phyloP scores from a whole-genome alignment of 1,139 yeast genomes.

The Saccharomycopsis hybrid region DNA sequence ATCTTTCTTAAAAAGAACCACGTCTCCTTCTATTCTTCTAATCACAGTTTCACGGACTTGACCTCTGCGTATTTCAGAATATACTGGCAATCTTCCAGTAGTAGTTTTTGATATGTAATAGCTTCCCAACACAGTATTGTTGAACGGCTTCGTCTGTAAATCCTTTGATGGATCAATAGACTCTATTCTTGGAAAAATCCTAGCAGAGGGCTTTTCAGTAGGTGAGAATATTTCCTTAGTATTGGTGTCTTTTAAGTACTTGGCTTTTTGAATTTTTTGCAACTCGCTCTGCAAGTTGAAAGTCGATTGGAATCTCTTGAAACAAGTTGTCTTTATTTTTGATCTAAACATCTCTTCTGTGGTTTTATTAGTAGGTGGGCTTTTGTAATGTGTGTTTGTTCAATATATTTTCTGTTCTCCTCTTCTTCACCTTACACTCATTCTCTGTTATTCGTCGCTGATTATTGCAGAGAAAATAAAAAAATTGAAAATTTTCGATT shows the following conservation, averaged over 20 bases:
- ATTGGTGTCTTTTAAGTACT: conserved; percentile 9
- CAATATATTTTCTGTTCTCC: no score
- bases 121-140: conserved; percentile 2
- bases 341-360: not conserved
- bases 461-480: no score
- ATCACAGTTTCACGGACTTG: conserved; percentile 56
- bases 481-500: no score
- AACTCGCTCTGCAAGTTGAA: conserved; percentile 17
- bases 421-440: no score
- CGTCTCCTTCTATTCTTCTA: conserved; percentile 57
- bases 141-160: conserved; percentile 8
- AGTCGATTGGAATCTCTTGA: conserved; percentile 8
- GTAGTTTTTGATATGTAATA: conserved; percentile 37
- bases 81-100: conserved; percentile 63
- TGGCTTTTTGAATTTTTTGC: conserved; percentile 10
- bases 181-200: conserved; percentile 17
- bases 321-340: not conserved
- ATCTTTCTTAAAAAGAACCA: conserved; percentile 51
- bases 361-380: no score
- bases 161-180: conserved; percentile 13
- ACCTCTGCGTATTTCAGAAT: conserved; percentile 45
- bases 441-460: no score
- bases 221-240: conserved; percentile 7
- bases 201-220: not conserved
- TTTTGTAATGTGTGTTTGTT: no score